These are phyloP conservation scores for Pelargonium cotyledonis DNA, from an alignment of 441 rosid genomes.

Conservation along the genomic window DNA sequence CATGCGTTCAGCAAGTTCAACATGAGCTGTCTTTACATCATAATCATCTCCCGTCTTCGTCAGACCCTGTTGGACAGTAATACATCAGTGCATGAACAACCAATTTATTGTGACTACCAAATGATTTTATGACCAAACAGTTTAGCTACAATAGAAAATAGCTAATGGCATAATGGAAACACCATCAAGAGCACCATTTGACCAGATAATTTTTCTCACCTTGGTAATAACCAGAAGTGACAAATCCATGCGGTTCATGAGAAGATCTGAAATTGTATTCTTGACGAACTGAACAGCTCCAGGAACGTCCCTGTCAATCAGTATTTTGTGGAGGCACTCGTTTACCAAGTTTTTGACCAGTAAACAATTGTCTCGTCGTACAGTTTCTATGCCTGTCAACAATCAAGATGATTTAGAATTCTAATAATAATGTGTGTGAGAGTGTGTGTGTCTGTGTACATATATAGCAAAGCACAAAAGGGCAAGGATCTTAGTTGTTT, in stretches of 20 bases:
- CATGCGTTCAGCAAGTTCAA: constrained; percentile 97
- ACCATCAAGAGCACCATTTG: constrained; percentile 16
- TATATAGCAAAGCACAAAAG: neutral
- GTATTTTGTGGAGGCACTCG: constrained; percentile 87
- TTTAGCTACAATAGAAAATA: constrained; percentile 1
- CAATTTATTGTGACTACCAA: neutral
- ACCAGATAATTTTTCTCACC: constrained; percentile 36
- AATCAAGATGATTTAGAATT: constrained; percentile 18
- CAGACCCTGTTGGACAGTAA: constrained; percentile 52
- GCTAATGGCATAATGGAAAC: constrained; percentile 15
- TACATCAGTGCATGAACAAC: constrained; percentile 14
- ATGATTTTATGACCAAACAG: neutral
- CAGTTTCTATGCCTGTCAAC: constrained; percentile 87
- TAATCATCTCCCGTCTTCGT: constrained; percentile 95
- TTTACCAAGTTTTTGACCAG: constrained; percentile 88
- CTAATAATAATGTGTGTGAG: neutral
- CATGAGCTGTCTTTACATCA: constrained; percentile 94
- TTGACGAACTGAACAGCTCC: constrained; percentile 88
- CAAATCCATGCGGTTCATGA: constrained; percentile 92
- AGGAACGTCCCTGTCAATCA: constrained; percentile 79
- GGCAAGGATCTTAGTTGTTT: constrained; percentile 19
- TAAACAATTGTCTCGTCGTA: constrained; percentile 94
- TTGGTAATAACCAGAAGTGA: constrained; percentile 96
- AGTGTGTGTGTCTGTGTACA: neutral
- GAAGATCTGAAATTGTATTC: constrained; percentile 90